phyloP scores from a whole-genome alignment of 1,139 yeast species.

The Pichia sp. region DNA sequence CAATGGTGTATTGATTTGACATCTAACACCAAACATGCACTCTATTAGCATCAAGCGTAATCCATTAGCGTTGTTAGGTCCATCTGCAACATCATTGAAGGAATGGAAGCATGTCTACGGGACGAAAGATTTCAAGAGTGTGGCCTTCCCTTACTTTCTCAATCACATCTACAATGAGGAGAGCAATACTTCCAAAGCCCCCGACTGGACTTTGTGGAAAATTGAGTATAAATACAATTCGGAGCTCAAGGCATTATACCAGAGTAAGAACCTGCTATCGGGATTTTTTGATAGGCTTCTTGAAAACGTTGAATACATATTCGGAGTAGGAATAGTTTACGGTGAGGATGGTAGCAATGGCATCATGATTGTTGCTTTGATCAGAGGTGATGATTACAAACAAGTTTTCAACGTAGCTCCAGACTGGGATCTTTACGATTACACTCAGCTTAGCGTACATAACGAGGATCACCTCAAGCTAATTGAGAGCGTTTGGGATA shows the following conservation, averaged over 20 bases:
- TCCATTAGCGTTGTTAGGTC: not conserved
- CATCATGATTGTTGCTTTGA: not conserved
- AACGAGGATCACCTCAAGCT: not conserved
- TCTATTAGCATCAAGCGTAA: not conserved
- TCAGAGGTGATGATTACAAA: not conserved
- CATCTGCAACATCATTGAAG: not conserved
- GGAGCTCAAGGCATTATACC: not conserved
- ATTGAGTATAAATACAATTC: not conserved
- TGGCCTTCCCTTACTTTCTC: not conserved
- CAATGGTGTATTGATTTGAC: too few relatives aligned
- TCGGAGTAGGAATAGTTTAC: not conserved
- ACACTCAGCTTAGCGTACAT: not conserved
- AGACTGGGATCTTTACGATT: not conserved
- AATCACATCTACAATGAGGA: not conserved
- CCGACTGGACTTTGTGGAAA: not conserved
- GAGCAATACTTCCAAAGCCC: too few relatives aligned
- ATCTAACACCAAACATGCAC: too few relatives aligned
- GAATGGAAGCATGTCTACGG: not conserved
- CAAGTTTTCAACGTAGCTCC: not conserved
- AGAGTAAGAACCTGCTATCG: not conserved
- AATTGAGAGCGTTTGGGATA: not conserved
- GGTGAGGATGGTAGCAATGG: not conserved
- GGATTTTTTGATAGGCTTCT: not conserved
- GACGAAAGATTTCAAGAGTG: not conserved
- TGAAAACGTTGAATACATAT: not conserved